A percentile compares a stretch with the other conserved stretches of the same genome.
phyloP scores from a whole-genome alignment of 345 rosid species.

The Alliaria petiolata region DNA sequence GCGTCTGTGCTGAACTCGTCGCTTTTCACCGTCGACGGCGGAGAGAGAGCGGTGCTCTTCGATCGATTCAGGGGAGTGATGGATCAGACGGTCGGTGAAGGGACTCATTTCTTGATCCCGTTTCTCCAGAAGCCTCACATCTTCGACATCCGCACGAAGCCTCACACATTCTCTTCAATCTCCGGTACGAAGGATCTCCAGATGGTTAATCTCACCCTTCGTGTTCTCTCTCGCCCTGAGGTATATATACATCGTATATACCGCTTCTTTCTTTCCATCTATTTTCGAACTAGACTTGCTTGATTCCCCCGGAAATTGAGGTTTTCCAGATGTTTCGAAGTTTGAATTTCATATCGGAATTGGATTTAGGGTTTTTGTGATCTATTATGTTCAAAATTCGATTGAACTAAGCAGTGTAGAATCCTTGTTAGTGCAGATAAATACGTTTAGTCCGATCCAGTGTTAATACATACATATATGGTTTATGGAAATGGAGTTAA shows the following conservation, averaged over 20 bases:
- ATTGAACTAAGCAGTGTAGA: neutral
- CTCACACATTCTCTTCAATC: slow-evolving; percentile 91
- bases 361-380: neutral
- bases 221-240: slow-evolving; percentile 94
- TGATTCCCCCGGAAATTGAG: neutral
- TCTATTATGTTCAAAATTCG: too few relatives aligned
- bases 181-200: slow-evolving; percentile 99
- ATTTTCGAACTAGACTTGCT: neutral
- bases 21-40: slow-evolving; percentile 98
- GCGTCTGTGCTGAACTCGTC: slow-evolving; percentile 60
- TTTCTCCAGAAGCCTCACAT: slow-evolving; percentile 85
- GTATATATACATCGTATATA: slow-evolving; percentile 29
- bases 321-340: neutral
- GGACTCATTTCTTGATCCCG: slow-evolving; percentile 89
- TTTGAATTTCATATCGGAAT: neutral
- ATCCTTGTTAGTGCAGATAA: neutral
- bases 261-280: neutral
- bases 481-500: too few relatives aligned
- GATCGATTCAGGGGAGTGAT: slow-evolving; percentile 89
- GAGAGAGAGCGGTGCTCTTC: slow-evolving; percentile 89
- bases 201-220: slow-evolving; percentile 98
- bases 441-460: too few relatives aligned
- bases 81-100: slow-evolving; percentile 79
- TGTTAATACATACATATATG: too few relatives aligned
- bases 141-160: slow-evolving; percentile 82